Evolutionary conservation across 2,329 filamentous ascomycete species (phyloP).

Genomic region (Fusarium annulatum): DNA sequence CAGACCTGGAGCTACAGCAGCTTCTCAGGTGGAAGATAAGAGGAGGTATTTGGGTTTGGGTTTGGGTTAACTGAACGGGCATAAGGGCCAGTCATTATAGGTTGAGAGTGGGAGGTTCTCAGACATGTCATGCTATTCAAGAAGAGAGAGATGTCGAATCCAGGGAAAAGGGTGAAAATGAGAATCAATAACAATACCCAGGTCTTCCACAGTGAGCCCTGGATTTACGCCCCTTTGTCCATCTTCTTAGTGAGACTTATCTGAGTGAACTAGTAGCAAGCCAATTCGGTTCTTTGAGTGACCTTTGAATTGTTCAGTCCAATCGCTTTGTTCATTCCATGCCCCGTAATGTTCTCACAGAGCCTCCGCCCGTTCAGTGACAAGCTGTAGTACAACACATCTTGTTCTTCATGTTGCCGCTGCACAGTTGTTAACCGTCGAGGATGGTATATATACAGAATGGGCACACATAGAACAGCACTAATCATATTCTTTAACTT

Average conservation of each 20-base stretch:
- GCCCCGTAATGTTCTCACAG: neutral
- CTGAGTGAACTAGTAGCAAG: neutral
- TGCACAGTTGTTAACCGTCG: neutral
- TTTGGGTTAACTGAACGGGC: conserved; percentile 1
- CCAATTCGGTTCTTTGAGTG: neutral
- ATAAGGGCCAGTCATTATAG: neutral
- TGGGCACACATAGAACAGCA: neutral
- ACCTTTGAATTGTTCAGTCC: neutral
- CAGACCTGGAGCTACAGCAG: neutral
- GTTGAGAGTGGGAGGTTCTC: neutral
- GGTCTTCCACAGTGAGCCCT: neutral
- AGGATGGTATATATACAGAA: neutral
- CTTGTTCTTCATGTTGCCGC: conserved; percentile 1
- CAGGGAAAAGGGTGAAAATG: conserved; percentile 14
- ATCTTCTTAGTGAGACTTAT: neutral
- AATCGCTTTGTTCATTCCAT: neutral
- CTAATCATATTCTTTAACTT: neutral
- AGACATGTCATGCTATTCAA: neutral
- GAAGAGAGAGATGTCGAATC: neutral
- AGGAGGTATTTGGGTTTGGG: neutral
- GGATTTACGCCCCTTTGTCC: neutral
- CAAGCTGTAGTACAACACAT: neutral
- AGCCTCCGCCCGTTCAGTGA: conserved; percentile 1
- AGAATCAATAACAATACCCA: conserved; percentile 14
- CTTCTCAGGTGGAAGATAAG: neutral